Evolutionary conservation across 305 asterid genomes (phyloP).

Genomic region (Solanum hybrid): DNA sequence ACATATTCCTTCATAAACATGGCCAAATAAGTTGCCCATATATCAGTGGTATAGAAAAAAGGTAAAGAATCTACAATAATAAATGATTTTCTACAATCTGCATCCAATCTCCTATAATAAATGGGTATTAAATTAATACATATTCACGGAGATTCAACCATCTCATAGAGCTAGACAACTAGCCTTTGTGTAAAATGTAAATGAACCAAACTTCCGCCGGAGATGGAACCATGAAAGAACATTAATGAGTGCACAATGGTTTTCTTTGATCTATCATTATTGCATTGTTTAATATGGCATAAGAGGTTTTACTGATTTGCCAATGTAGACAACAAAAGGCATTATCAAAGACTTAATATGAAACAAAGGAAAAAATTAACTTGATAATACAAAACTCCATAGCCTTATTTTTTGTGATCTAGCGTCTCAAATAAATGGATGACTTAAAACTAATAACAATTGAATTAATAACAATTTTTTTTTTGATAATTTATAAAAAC

Average conservation of each 20-base stretch:
- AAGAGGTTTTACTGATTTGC: neutral
- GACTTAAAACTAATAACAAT: neutral
- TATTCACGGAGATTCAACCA: neutral
- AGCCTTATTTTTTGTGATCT: neutral
- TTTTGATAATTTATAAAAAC: neutral
- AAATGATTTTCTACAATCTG: neutral
- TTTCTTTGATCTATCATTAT: neutral
- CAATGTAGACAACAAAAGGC: neutral
- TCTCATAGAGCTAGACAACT: neutral
- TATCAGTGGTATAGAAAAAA: neutral
- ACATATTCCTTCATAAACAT: neutral
- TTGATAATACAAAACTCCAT: neutral
- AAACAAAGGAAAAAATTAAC: neutral
- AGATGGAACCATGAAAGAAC: neutral
- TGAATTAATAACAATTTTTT: too few relatives aligned
- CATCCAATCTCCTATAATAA: neutral
- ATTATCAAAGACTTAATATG: neutral
- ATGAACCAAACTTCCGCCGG: neutral
- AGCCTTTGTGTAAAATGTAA: neutral
- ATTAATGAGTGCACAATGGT: neutral
- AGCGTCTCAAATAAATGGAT: neutral
- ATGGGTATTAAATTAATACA: neutral
- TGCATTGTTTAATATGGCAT: neutral
- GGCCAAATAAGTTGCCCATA: neutral
- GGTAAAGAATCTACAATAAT: neutral